Evolutionary conservation across 1,284 basidiomycete species (phyloP).

Genomic region (Cystobasidiaceae sp.): DNA sequence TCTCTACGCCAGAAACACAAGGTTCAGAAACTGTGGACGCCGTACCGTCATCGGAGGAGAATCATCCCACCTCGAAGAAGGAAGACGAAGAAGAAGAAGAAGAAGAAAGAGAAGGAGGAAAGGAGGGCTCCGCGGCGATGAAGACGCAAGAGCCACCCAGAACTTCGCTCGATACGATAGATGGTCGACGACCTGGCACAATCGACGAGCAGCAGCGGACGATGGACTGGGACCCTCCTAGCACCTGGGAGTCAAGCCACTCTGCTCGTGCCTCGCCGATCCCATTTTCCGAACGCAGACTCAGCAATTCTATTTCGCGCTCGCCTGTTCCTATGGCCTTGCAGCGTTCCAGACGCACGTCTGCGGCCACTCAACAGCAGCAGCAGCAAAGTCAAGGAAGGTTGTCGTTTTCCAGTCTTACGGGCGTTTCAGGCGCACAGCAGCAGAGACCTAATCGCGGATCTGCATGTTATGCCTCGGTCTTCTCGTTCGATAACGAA

Average conservation of each 20-base stretch:
- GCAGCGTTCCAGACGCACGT: conserved; percentile 1
- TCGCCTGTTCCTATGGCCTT: background rate
- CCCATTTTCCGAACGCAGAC: conserved; percentile 13
- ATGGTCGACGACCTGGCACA: conserved; percentile 5
- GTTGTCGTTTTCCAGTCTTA: no score
- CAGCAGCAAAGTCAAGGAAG: background rate
- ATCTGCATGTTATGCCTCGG: conserved; percentile 14
- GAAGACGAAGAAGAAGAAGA: conserved; percentile 5
- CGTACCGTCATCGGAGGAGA: background rate
- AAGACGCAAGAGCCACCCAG: background rate
- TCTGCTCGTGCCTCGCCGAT: conserved; percentile 7
- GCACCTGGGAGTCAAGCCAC: background rate
- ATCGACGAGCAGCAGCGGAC: conserved; percentile 14
- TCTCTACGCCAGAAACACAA: no score
- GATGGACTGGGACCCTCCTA: conserved; percentile 25
- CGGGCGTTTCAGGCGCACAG: no score
- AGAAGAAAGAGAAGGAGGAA: no score
- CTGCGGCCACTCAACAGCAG: background rate
- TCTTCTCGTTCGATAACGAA: conserved; percentile 5
- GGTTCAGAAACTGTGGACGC: background rate
- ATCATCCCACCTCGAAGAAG: no score
- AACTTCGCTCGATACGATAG: background rate
- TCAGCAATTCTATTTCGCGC: conserved; percentile 16
- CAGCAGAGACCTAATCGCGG: background rate
- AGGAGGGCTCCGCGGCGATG: background rate